Evolutionary conservation across 2,329 filamentous ascomycete species (phyloP), one percentile per base, ranked within the genome.

Genomic region (Ascocoryne sarcoides): DNA sequence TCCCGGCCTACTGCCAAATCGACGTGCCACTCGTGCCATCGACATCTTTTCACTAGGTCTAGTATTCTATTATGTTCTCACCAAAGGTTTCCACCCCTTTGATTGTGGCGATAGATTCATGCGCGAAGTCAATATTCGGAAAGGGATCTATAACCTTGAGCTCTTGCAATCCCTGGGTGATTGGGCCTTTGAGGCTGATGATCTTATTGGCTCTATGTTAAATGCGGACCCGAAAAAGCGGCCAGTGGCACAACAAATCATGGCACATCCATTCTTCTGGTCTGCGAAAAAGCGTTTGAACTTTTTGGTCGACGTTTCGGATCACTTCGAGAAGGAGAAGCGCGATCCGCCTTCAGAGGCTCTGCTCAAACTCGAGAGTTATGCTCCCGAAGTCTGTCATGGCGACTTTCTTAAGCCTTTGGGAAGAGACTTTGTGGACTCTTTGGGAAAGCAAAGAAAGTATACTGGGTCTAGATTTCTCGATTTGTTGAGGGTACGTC

Each of bases 11-110:
- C 73, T 68, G 65, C 70, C 56, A 4, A 10, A 28, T 17, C 81
- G 88, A 44, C 84, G 92, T 37, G 90, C 93, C 5, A 98, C 94
- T 33, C 82, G 92, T 33, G 86, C 92, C 7, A 95, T 96, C 46
- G 92, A 98, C 59, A 95, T 98, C 18, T 98, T 98, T 66, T 95
- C 89, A 0, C 74, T 98, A 26, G 92, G 92, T 1, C 82, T 95
- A 39, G 88, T 98, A n/a, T 98, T 95, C 68, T 96, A 89, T 66
- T 98, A 95, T 60, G 89, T 96, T n/a, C 71, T 98, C 44, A 95
- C 90, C 1, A 84, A 88, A 47, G 92, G 92, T 12, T 77, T 75
- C 1, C 92, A 98, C 61, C 92, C 92, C 0, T 98, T 93, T 55
- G 90, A 95, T 59, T 89, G 88, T 47, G 89, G 92, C 41, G 88